These are phyloP conservation scores for Protea cynaroides DNA, from an alignment of 164 flowering plant genomes.

Conservation along the genomic window DNA sequence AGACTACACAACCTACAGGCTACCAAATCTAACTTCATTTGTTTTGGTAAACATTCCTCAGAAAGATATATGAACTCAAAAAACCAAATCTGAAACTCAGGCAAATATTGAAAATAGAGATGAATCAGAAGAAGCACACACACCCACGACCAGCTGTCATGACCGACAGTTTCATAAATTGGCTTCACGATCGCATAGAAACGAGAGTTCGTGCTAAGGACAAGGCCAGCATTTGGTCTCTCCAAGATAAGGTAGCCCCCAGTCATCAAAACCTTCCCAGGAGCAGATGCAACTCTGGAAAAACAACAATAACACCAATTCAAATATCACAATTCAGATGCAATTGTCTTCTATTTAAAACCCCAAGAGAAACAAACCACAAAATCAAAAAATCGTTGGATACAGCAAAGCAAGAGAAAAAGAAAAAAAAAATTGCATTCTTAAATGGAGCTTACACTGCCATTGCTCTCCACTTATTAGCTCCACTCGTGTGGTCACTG, in stretches of 20 bases:
- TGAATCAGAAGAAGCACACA: not conserved
- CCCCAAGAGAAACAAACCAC: not conserved
- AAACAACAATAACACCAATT: slow-evolving; percentile 8
- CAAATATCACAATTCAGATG: not conserved
- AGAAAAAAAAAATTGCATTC: not conserved
- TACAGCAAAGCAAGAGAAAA: no score
- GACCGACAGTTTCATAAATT: slow-evolving; percentile 41
- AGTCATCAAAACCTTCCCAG: slow-evolving; percentile 96
- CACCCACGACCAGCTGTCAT: slow-evolving; percentile 88
- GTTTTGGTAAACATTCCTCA: not conserved
- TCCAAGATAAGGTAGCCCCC: slow-evolving; percentile 94
- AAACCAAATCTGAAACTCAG: not conserved
- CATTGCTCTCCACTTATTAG: not conserved
- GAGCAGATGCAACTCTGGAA: slow-evolving; percentile 85
- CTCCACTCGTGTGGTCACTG: not conserved
- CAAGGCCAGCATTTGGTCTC: slow-evolving; percentile 92
- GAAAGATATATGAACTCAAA: not conserved
- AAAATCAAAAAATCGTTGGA: not conserved
- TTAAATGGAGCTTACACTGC: not conserved
- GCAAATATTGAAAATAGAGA: not conserved
- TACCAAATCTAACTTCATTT: slow-evolving; percentile 1
- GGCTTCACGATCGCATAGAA: slow-evolving; percentile 90
- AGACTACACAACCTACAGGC: not conserved
- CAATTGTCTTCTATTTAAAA: not conserved
- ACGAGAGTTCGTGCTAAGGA: slow-evolving; percentile 83